Base-by-base conservation (phyloP, 1,139 yeast genomes). In the Saccharomyces hybrid region DNA sequence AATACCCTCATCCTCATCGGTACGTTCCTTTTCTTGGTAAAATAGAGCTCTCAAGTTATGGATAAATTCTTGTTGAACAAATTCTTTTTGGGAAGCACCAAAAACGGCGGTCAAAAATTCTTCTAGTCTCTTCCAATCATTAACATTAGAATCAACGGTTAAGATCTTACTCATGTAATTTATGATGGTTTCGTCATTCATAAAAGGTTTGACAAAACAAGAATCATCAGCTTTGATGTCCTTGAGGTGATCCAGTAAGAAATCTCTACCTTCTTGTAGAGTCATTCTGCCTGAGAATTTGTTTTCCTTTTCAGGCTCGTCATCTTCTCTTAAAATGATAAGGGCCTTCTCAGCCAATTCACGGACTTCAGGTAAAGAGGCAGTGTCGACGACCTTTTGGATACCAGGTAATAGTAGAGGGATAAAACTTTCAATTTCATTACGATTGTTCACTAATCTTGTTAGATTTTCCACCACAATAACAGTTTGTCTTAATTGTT, bases 301-400 rank as follows among this genome's bases (percentile, higher is more conserved):
- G 57, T 88, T 88, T 63, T 83, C 87, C 48, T 78, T 70, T 53
- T 79, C 80, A 64, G 80, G 85, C 57, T 76, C 78, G 26, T 85
- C 88, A 59, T 96, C 98, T 57, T 85, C 95, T 66, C 83, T 81
- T 66, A 93, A 77, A 46, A 91, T 97, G 31, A 74, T 71, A 57
- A 85, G 76, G 2, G 99, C 98, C 73, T 89, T 93, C 48, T 78
- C 79, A 42, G 97, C 98, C 66, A 93, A 78, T 62, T 87, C 95
- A 79, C 99, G 86, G 53, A 93, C 98, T 73, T 93, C 99, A 42
- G 99, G 99, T 67, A 88, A 79, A 7, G 98, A 86, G 44, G 98
- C 98, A 55, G 93, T 87, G 56, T 88, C 82, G 53, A 85, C 84
- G 49, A 93, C 97, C 71, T 84, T 89, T 71, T 85, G 83, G 49